phyloP scores from a whole-genome alignment of 192 early-diverging fungal species.

The Coemansia sp. region DNA sequence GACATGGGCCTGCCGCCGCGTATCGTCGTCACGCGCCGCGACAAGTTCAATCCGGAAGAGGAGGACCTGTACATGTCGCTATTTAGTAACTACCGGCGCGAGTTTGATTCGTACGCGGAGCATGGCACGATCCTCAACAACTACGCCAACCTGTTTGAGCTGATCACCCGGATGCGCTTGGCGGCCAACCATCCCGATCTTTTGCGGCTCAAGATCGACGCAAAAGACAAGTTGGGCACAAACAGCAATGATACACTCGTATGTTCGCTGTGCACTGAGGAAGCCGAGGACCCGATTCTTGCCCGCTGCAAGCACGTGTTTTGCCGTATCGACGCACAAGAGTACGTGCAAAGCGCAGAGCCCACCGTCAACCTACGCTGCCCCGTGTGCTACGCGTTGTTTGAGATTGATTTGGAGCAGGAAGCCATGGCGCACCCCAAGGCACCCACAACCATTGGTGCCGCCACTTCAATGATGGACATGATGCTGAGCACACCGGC shows the following conservation, averaged over 20 bases:
- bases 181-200: conserved; percentile 87
- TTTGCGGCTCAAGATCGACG: conserved; percentile 54
- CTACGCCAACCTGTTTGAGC: conserved; percentile 91
- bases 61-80: conserved; percentile 84
- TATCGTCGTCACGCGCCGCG: conserved; percentile 69
- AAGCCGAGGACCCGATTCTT: conserved; percentile 79
- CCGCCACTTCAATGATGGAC: conserved; percentile 27
- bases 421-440: conserved; percentile 17
- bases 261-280: conserved; percentile 81
- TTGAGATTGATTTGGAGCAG: conserved; percentile 72
- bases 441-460: not conserved
- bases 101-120: conserved; percentile 77
- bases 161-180: conserved; percentile 82
- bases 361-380: conserved; percentile 49
- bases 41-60: conserved; percentile 83
- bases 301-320: conserved; percentile 85
- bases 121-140: conserved; percentile 82
- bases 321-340: conserved; percentile 74
- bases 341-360: conserved; percentile 46
- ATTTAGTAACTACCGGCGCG: conserved; percentile 64
- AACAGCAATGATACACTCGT: conserved; percentile 64
- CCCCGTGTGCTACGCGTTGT: conserved; percentile 68
- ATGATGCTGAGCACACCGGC: conserved; percentile 47
- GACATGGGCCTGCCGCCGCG: conserved; percentile 86
- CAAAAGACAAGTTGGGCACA: conserved; percentile 21